phyloP scores from a whole-genome alignment of 148 eudicot species.

The Rhododendron griersonianum region DNA sequence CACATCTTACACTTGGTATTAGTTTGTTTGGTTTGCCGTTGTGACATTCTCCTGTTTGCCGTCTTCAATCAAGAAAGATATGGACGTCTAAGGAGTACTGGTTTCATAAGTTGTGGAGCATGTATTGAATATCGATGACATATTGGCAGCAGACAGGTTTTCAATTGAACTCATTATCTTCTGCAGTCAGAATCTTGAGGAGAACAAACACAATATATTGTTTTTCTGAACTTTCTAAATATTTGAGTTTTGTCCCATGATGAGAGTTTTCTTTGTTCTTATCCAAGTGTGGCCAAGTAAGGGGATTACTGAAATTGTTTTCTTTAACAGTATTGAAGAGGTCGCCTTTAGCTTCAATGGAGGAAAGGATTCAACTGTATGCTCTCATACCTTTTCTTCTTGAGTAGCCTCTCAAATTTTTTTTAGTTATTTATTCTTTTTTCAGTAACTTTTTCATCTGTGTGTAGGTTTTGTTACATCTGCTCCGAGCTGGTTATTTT shows the following conservation, averaged over 20 bases:
- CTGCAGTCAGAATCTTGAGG: background rate
- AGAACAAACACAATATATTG: background rate
- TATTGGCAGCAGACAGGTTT: background rate
- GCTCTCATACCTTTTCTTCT: constrained; percentile 23
- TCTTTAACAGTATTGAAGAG: constrained; percentile 71
- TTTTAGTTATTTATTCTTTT: background rate
- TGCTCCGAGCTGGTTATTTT: constrained; percentile 85
- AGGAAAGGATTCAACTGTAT: constrained; percentile 98
- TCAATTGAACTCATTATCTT: background rate
- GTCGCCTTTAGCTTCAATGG: constrained; percentile 98
- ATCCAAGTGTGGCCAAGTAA: background rate
- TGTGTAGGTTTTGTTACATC: constrained; percentile 79
- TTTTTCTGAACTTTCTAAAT: background rate
- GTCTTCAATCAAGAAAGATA: background rate
- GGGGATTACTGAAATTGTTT: constrained; percentile 12
- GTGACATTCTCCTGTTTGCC: background rate
- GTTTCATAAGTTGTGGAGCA: background rate
- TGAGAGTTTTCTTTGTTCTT: background rate
- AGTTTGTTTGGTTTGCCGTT: background rate
- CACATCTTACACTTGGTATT: background rate
- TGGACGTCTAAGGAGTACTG: background rate
- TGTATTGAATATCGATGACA: background rate
- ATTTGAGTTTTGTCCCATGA: background rate
- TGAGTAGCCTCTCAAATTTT: background rate
- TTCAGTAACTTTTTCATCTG: background rate